Percentiles rank a stretch among this genome's conserved stretches.
Evolutionary conservation across 768 basidiomycete genomes (phyloP).

Genomic region (Lanmaoa pseudosensibilis): DNA sequence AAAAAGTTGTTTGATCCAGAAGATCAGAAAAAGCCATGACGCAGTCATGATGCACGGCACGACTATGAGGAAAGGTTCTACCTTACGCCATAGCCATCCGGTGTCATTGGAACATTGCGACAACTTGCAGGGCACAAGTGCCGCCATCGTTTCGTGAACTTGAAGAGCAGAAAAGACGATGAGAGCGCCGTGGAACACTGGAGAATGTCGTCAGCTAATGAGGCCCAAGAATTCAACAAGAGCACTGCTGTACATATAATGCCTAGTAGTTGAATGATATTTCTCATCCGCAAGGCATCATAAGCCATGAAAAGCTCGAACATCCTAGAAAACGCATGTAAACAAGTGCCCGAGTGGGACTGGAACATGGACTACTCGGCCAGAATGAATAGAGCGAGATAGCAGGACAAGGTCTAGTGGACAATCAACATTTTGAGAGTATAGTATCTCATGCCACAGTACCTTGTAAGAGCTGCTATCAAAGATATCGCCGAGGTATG

Average conservation of each 20-base stretch:
- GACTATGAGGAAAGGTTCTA: slow-evolving; percentile 69
- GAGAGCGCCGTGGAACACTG: slow-evolving; percentile 72
- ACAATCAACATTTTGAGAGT: slow-evolving; percentile 12
- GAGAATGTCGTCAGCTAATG: slow-evolving; percentile 5
- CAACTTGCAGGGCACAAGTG: slow-evolving; percentile 42
- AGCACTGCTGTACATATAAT: slow-evolving; percentile 54
- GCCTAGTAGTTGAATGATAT: slow-evolving; percentile 75
- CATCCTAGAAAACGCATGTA: slow-evolving; percentile 44
- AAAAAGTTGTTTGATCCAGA: slow-evolving; percentile 70
- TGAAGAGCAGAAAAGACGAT: slow-evolving; percentile 75
- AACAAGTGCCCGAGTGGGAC: neutral
- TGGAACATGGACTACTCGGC: slow-evolving; percentile 58
- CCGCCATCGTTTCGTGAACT: slow-evolving; percentile 69
- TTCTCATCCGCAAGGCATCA: slow-evolving; percentile 79
- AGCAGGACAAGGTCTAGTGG: slow-evolving; percentile 74
- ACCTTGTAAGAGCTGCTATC: slow-evolving; percentile 53
- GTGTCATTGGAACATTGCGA: slow-evolving; percentile 48
- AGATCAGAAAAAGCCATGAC: slow-evolving; percentile 66
- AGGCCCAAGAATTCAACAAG: neutral
- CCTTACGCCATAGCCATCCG: slow-evolving; percentile 56
- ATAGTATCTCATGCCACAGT: neutral
- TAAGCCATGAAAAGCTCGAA: slow-evolving; percentile 81
- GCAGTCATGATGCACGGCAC: slow-evolving; percentile 67
- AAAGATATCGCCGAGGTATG: slow-evolving; percentile 24
- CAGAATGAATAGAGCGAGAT: slow-evolving; percentile 78